A percentile compares a stretch with the other conserved stretches of the same genome.
Evolutionary conservation across 2,329 filamentous ascomycete species (phyloP).

Genomic region (Rasamsonia emersonii): DNA sequence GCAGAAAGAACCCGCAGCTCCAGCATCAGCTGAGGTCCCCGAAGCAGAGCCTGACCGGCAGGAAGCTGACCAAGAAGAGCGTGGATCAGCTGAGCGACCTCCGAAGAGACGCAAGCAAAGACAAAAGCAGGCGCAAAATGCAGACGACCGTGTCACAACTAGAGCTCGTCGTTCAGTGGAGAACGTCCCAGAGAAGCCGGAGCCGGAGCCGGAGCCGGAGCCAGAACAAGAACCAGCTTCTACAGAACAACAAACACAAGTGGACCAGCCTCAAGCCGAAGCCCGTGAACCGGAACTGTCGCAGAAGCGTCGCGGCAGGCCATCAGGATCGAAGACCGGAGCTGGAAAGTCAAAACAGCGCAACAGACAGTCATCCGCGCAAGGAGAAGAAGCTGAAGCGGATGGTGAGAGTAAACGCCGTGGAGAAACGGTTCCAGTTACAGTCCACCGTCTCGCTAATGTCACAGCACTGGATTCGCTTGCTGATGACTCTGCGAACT

Average conservation of each 20-base stretch:
- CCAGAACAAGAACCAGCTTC: constrained; percentile 4
- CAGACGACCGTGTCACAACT: background rate
- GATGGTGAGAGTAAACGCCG: constrained; percentile 4
- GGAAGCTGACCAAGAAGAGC: background rate
- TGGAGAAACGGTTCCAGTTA: constrained; percentile 32
- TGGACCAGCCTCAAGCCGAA: constrained; percentile 11
- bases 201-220: constrained; percentile 8
- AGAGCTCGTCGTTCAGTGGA: background rate
- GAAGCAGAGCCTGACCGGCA: background rate
- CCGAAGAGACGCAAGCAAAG: constrained; percentile 1
- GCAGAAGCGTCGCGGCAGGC: constrained; percentile 6
- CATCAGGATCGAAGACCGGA: background rate
- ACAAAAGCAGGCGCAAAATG: constrained; percentile 5
- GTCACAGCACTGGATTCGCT: constrained; percentile 20
- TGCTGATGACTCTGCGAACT: constrained; percentile 11
- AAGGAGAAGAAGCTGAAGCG: constrained; percentile 4
- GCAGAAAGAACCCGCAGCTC: too few species aligned
- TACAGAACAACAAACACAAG: constrained; percentile 5
- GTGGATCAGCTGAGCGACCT: too few species aligned
- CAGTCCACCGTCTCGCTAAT: constrained; percentile 33
- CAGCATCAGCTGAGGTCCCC: too few species aligned
- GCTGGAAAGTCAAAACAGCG: background rate
- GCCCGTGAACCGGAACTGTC: constrained; percentile 4
- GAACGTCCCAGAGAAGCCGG: constrained; percentile 5
- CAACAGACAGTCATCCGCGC: constrained; percentile 2